Evolutionary conservation across 202 grass and related monocot genomes (phyloP).

Genomic region (Digitaria exilis): DNA sequence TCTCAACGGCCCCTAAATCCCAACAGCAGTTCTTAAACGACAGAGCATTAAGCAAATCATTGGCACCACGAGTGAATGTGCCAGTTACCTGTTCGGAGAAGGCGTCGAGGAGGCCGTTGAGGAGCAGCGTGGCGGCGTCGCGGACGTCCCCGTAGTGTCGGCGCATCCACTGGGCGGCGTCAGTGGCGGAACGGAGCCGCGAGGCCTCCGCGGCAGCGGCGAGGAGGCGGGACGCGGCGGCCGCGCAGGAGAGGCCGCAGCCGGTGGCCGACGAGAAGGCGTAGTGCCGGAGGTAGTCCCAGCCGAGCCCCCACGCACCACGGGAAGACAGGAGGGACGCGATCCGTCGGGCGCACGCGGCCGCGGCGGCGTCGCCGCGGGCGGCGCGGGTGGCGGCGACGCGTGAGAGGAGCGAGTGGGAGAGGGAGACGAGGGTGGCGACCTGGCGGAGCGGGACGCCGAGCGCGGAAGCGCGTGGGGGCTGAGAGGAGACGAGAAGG

Average conservation of each 20-base stretch:
- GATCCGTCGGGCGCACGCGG: slow-evolving; percentile 54
- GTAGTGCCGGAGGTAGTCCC: slow-evolving; percentile 92
- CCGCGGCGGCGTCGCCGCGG: slow-evolving; percentile 59
- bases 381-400: slow-evolving; percentile 61
- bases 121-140: slow-evolving; percentile 46
- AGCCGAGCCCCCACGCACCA: slow-evolving; percentile 65
- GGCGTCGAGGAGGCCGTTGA: slow-evolving; percentile 61
- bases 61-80: background rate
- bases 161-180: slow-evolving; percentile 58
- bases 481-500: slow-evolving; percentile 31
- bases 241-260: slow-evolving; percentile 41
- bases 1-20: slow-evolving; percentile 72
- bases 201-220: slow-evolving; percentile 58
- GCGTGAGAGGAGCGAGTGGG: slow-evolving; percentile 84
- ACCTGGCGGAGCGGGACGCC: slow-evolving; percentile 54
- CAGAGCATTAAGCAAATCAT: slow-evolving; percentile 15
- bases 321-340: slow-evolving; percentile 48
- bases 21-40: background rate
- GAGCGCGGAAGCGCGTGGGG: slow-evolving; percentile 37
- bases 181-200: slow-evolving; percentile 44
- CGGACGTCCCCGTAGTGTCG: slow-evolving; percentile 60
- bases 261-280: slow-evolving; percentile 42
- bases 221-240: slow-evolving; percentile 49
- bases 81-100: slow-evolving; percentile 75
- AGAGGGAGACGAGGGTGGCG: slow-evolving; percentile 67